These are phyloP conservation scores for Termitomyces sp. DNA, from an alignment of 768 basidiomycete genomes.

Conservation along the genomic window DNA sequence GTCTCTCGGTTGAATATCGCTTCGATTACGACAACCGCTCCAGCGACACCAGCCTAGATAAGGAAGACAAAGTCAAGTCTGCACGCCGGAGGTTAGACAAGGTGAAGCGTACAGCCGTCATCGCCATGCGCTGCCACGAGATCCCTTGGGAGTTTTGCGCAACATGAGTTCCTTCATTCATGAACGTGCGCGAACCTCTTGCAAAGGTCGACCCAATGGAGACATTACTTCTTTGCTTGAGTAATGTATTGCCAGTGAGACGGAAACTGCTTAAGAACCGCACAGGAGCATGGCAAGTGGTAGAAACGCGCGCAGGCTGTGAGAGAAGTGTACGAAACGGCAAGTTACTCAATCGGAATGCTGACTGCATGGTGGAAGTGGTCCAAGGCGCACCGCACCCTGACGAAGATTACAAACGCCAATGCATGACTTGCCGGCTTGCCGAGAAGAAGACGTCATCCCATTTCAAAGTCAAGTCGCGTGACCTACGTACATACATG, in stretches of 20 bases:
- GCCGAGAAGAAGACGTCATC: slow-evolving; percentile 3
- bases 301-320: not conserved
- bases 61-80: not conserved
- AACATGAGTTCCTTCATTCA: slow-evolving; percentile 34
- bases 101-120: slow-evolving; percentile 42
- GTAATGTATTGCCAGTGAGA: slow-evolving; percentile 21
- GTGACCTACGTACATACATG: too few species aligned
- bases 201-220: slow-evolving; percentile 15
- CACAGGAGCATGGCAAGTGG: not conserved
- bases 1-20: slow-evolving; percentile 75
- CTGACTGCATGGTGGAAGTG: slow-evolving; percentile 5
- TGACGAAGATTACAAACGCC: not conserved
- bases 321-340: slow-evolving; percentile 10
- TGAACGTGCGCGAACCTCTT: slow-evolving; percentile 37
- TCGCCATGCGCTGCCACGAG: slow-evolving; percentile 31
- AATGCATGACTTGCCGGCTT: not conserved
- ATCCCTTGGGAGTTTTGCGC: slow-evolving; percentile 24
- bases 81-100: not conserved
- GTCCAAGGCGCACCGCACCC: not conserved
- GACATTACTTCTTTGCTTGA: slow-evolving; percentile 20
- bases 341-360: slow-evolving; percentile 3
- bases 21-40: slow-evolving; percentile 58
- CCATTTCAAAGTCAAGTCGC: too few species aligned
- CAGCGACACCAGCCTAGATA: slow-evolving; percentile 63
- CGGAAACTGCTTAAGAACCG: slow-evolving; percentile 22